A percentile compares a stretch with the other conserved stretches of the same genome.
Evolutionary conservation across 2,329 filamentous ascomycete genomes (phyloP).

Genomic region (Monosporascus sp.): DNA sequence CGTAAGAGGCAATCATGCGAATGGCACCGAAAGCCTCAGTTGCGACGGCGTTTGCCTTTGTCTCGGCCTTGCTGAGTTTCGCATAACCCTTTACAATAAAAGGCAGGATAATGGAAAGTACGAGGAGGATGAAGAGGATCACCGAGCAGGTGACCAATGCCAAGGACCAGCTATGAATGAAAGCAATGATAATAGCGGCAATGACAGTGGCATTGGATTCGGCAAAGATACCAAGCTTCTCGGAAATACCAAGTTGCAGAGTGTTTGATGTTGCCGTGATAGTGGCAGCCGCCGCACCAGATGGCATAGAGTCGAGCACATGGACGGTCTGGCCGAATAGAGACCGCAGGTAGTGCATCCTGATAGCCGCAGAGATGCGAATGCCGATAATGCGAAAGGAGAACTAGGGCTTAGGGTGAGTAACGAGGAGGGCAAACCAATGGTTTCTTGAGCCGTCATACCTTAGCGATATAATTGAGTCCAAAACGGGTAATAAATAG

Average conservation of each 20-base stretch:
- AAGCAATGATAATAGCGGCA: conserved; percentile 46
- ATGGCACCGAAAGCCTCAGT: conserved; percentile 53
- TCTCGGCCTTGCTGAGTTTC: conserved; percentile 42
- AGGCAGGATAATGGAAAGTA: conserved; percentile 42
- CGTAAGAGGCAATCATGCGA: conserved; percentile 55
- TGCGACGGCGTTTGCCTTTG: conserved; percentile 49
- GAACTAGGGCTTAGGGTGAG: conserved; percentile 27
- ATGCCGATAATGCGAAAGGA: conserved; percentile 55
- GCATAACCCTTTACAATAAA: conserved; percentile 46
- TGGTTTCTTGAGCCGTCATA: no score
- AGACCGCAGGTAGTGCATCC: conserved; percentile 56
- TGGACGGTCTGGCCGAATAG: conserved; percentile 60
- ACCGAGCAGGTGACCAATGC: conserved; percentile 51
- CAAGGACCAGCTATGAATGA: conserved; percentile 50
- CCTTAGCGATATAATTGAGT: conserved; percentile 53
- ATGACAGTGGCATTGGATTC: conserved; percentile 48
- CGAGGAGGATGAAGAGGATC: conserved; percentile 46
- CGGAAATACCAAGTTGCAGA: conserved; percentile 57
- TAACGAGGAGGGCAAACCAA: no score
- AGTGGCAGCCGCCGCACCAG: conserved; percentile 51
- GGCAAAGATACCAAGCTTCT: conserved; percentile 52
- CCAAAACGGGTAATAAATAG: conserved; percentile 61
- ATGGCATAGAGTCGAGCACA: conserved; percentile 57
- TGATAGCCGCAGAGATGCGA: conserved; percentile 50
- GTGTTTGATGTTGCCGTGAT: conserved; percentile 57